phyloP scores from a whole-genome alignment of 2,329 filamentous ascomycete genomes.

The Paraconiothyrium sp. region DNA sequence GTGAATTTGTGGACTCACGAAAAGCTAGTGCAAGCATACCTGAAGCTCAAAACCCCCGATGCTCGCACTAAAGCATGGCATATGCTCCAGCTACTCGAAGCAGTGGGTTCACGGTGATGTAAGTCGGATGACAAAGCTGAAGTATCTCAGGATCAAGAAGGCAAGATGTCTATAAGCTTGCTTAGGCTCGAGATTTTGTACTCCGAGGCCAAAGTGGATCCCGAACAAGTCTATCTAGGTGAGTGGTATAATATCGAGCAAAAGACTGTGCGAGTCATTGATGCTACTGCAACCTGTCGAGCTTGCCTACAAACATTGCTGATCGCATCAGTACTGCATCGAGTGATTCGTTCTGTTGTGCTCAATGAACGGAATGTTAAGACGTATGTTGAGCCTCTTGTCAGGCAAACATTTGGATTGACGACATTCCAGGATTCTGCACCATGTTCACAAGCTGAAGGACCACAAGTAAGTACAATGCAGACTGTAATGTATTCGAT shows the following conservation, averaged over 20 bases:
- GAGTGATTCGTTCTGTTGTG: conserved; percentile 69
- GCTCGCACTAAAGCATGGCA: conserved; percentile 63
- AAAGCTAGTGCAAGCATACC: conserved; percentile 63
- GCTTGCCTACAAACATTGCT: conserved; percentile 17
- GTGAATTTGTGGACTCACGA: conserved; percentile 18
- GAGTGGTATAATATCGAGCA: conserved; percentile 10
- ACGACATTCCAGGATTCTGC: conserved; percentile 60
- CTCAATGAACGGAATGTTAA: conserved; percentile 72
- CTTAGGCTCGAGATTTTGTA: conserved; percentile 74
- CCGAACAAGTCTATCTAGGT: conserved; percentile 54
- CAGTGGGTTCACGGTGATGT: conserved; percentile 35
- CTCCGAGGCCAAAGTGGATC: conserved; percentile 47
- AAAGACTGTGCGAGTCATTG: background rate
- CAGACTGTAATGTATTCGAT: conserved; percentile 11
- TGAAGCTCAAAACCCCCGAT: conserved; percentile 59
- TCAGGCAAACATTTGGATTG: conserved; percentile 10
- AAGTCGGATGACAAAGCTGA: background rate
- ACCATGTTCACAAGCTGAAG: conserved; percentile 73
- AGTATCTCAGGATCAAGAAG: conserved; percentile 60
- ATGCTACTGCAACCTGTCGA: too few relatives aligned
- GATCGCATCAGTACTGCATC: conserved; percentile 60
- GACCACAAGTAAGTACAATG: conserved; percentile 37
- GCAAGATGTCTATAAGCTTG: conserved; percentile 72
- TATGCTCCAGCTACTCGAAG: conserved; percentile 69
- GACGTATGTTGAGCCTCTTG: conserved; percentile 49